Evolutionary conservation across 2,329 filamentous ascomycete genomes (phyloP).

Genomic region (Clarireedia monteithiana): DNA sequence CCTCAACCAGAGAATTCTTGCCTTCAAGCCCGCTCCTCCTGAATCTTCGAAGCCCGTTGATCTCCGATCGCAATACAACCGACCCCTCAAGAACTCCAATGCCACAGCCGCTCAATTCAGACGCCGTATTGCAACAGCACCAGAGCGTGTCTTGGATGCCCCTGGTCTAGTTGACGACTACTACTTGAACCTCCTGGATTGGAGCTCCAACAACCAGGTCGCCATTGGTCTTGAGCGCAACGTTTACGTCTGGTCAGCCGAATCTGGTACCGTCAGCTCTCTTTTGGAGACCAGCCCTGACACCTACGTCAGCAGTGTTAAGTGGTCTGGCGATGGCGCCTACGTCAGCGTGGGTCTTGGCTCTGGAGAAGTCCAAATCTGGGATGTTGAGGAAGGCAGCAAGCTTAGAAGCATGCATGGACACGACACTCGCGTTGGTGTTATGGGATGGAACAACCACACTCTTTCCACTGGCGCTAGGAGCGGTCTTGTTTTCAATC

Average conservation of each 20-base stretch:
- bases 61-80: slow-evolving; percentile 94
- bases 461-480: slow-evolving; percentile 90
- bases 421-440: slow-evolving; percentile 91
- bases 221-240: slow-evolving; percentile 95
- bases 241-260: slow-evolving; percentile 98
- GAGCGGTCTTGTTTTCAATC: slow-evolving; percentile 94
- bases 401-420: slow-evolving; percentile 99
- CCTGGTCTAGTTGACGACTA: slow-evolving; percentile 96
- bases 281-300: slow-evolving; percentile 82
- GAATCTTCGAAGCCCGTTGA: slow-evolving; percentile 98
- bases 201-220: slow-evolving; percentile 96
- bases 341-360: slow-evolving; percentile 94
- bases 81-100: slow-evolving; percentile 74
- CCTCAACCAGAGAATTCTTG: slow-evolving; percentile 88
- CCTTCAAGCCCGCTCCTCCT: slow-evolving; percentile 96
- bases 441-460: slow-evolving; percentile 99
- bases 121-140: slow-evolving; percentile 86
- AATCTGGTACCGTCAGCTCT: slow-evolving; percentile 81
- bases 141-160: slow-evolving; percentile 92
- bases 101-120: slow-evolving; percentile 76
- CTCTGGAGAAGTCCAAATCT: slow-evolving; percentile 96
- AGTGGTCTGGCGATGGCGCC: slow-evolving; percentile 95
- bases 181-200: slow-evolving; percentile 97
- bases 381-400: slow-evolving; percentile 90
- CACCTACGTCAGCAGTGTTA: slow-evolving; percentile 95